Evolutionary conservation across 148 eudicot genomes (phyloP).

Genomic region (Chenopodium quinoa): DNA sequence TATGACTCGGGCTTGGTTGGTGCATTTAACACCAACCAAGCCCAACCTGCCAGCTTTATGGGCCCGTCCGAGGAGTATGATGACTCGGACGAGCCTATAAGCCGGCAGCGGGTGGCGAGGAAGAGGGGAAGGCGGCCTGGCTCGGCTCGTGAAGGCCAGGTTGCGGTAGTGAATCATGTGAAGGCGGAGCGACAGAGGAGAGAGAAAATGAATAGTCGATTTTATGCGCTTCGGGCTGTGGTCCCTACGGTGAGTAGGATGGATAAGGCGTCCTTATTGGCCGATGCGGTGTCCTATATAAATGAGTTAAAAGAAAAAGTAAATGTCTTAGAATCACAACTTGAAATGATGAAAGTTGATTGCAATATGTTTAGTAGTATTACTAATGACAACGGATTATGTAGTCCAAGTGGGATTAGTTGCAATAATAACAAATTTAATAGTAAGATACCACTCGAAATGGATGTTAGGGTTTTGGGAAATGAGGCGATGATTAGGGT

Average conservation of each 20-base stretch:
- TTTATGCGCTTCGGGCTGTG: conserved; percentile 80
- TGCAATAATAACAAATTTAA: background rate
- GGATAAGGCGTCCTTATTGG: conserved; percentile 88
- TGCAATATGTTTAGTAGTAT: conserved; percentile 8
- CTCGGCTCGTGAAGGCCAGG: conserved; percentile 20
- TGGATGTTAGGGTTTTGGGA: conserved; percentile 64
- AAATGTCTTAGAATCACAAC: conserved; percentile 38
- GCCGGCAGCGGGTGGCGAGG: background rate
- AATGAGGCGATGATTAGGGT: conserved; percentile 67
- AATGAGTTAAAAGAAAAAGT: conserved; percentile 51
- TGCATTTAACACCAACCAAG: background rate
- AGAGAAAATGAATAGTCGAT: conserved; percentile 83
- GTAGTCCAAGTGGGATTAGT: background rate
- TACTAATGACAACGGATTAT: conserved; percentile 16
- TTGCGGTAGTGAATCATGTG: conserved; percentile 43
- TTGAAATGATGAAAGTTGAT: background rate
- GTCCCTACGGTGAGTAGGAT: conserved; percentile 83
- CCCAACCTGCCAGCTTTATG: background rate
- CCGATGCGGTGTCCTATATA: conserved; percentile 78
- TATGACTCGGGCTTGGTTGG: background rate
- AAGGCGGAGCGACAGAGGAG: conserved; percentile 91
- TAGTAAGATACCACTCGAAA: conserved; percentile 15
- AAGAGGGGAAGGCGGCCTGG: conserved; percentile 36
- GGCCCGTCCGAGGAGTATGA: conserved; percentile 5
- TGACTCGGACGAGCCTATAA: conserved; percentile 16